Conservation (phyloP, 306 rosid species). For the Prunus padus region DNA sequence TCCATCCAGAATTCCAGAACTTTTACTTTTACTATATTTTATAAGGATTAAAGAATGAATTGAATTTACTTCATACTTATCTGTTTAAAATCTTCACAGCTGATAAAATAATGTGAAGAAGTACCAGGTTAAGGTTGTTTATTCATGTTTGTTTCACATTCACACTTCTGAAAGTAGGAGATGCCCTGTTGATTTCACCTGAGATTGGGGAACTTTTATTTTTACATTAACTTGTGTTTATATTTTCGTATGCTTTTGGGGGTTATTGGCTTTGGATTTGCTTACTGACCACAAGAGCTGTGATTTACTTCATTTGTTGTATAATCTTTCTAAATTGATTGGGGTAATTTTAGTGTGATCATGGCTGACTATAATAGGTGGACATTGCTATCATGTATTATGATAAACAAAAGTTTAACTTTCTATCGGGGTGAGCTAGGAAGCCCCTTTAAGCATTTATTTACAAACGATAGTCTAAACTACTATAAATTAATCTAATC, state of each 20-base stretch:
- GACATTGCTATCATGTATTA: no score
- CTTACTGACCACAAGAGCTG: neutral
- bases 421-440: no score
- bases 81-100: neutral
- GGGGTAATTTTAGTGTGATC: neutral
- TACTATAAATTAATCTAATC: no score
- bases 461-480: no score
- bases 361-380: no score
- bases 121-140: neutral
- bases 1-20: neutral
- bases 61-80: no score
- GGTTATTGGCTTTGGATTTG: conserved; percentile 2
- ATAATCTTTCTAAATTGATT: neutral
- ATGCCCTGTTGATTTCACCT: conserved; percentile 70
- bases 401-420: no score
- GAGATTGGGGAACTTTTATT: conserved; percentile 4
- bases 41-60: neutral
- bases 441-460: no score
- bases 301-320: neutral
- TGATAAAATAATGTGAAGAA: neutral
- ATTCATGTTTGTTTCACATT: neutral
- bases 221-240: neutral
- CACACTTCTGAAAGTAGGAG: conserved; percentile 39
- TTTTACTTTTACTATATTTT: neutral
- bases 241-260: neutral